Evolutionary conservation across 345 rosid species (phyloP), one percentile per base, ranked within the genome.

Genomic region (Theobroma cacao): DNA sequence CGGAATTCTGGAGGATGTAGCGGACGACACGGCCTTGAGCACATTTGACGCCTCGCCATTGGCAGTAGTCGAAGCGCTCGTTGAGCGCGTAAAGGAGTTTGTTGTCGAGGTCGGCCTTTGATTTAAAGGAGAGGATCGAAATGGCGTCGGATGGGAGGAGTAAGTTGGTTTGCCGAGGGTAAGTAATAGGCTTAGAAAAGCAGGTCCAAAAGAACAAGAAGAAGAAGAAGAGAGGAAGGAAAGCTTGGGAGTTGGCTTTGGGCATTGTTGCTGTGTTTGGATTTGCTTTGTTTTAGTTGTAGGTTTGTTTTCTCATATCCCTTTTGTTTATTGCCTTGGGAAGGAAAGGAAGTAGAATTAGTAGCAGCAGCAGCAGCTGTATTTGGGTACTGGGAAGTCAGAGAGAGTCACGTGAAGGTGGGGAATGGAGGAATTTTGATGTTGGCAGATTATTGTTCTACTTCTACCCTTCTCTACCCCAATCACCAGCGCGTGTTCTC

Each of bases 1-100:
- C 86, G 79, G 72, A 82, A 59, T 85, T 71, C 18, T 84, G 88
- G 79, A 92, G 89, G 41, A 85, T 77, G 72, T 89, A 77, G 47
- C 98, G 97, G 61, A 95, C 92, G 30, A 95, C 88, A 2, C 97
- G 93, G 68, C 97, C 94, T 30, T 92, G 98, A 1, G 82, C 85
- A 65, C 99, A 95, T 73, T 88, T 89, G 48, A 92, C 93, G 56
- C 99, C 99, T 24, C 82, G 98, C 98, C 99, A 95, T 78, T 91
- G 95, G 77, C 99, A 95, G 87, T 87, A 93, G 68, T 95, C 98
- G 90, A 87, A 93, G 70, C 91, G 97, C 86, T 91, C 96, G 7
- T 86, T 88, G 81, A 91, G 92, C 10, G 84, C 80, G 85, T 87
- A 95, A 68, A 88, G 85, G 59, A 95, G 96, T 64, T 78, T 84